phyloP scores from a whole-genome alignment of 352 stramenopile genomes.

The Phytopythium montanum region DNA sequence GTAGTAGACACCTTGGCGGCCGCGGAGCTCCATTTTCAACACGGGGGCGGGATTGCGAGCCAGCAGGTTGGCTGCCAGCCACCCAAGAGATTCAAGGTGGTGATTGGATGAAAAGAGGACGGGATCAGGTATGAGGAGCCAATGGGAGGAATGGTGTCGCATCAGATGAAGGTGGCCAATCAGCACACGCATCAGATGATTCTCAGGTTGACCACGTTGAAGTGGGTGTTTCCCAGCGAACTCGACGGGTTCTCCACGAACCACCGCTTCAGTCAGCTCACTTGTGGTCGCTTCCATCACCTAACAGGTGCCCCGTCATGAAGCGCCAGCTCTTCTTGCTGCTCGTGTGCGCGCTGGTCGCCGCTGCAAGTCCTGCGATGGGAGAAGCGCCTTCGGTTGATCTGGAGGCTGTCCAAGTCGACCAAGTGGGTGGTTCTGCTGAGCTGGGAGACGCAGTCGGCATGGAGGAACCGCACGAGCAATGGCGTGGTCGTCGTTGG shows the following conservation, averaged over 20 bases:
- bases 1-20: constrained; percentile 5
- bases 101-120: background rate
- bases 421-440: too few species aligned
- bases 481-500: background rate
- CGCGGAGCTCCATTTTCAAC: background rate
- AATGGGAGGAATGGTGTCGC: background rate
- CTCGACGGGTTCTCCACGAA: background rate
- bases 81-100: background rate
- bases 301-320: background rate
- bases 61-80: background rate
- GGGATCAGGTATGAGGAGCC: background rate
- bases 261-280: background rate
- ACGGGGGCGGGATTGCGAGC: background rate
- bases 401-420: background rate
- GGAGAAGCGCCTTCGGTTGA: background rate
- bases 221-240: background rate
- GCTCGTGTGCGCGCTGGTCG: background rate
- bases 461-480: background rate
- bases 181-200: background rate
- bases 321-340: background rate
- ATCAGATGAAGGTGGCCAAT: background rate
- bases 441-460: background rate
- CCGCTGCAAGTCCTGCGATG: background rate
- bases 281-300: background rate
- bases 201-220: background rate